Evolutionary conservation across 495 filamentous ascomycete genomes (phyloP), one percentile per base, ranked within the genome.

Genomic region (Neurospora terricola): DNA sequence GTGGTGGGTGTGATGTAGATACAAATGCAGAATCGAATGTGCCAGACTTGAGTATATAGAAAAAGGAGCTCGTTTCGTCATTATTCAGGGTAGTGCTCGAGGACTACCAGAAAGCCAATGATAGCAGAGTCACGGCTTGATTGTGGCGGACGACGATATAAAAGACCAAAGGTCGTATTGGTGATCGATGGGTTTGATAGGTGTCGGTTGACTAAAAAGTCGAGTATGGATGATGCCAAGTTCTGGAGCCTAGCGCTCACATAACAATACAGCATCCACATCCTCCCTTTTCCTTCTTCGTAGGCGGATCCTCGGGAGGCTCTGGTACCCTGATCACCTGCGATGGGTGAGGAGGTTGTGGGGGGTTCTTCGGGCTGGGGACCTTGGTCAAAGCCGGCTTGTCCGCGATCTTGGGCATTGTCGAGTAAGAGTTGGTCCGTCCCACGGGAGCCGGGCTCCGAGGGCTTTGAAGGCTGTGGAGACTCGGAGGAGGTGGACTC

Each of bases 251-350:
- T 66, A 66, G 27, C 23, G 27, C 23, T 84, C 77, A 88, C 87
- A 88, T 88, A 39, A 88, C 81, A 48, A 86, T 77, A 73, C 87
- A 88, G 77, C 86, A 88, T 40, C 84, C 86, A 40, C 87, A 88
- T 1, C 86, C 85, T 14, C 74, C 80, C 73, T 84, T 82, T 74
- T 83, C 83, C 38, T 84, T 82, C 75, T 83, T 83, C 34, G 74
- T 71, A 37, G 78, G 59, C 38, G 78, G 72, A 34, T 85, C 78
- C 76, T 83, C 83, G 2, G 77, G 75, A 39, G 80, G 75, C 8
- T 81, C 83, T 16, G 82, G 82, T 42, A 81, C 74, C 77, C 78
- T 76, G 14, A 79, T 74, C 38, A 75, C 75, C 42, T 73, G 66
- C 27, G 73, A 54, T 11, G 73, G 62, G 21, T 75, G 76, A 21